Conservation (phyloP, 2,329 filamentous ascomycete genomes). For the Cordyceps cicadae region DNA sequence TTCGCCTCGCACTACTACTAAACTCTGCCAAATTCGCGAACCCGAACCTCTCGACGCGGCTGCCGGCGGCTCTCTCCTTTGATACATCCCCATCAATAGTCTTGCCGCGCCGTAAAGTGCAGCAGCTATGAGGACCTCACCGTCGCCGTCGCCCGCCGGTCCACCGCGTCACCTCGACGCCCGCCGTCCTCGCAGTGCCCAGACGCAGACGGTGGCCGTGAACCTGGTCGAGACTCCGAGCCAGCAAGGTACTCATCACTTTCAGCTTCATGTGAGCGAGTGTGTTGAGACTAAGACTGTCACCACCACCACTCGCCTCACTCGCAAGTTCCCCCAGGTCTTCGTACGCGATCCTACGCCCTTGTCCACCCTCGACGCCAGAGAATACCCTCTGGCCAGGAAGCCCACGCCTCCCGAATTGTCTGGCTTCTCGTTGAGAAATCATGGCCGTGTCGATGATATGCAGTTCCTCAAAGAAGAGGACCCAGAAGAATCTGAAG, state of each 20-base stretch:
- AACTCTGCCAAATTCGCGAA: not conserved
- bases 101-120: not conserved
- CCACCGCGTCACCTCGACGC: conserved; percentile 30
- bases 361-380: conserved; percentile 67
- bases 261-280: conserved; percentile 53
- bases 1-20: not conserved
- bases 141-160: conserved; percentile 18
- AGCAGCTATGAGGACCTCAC: conserved; percentile 30
- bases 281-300: conserved; percentile 64
- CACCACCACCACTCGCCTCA: conserved; percentile 87
- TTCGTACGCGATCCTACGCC: conserved; percentile 65
- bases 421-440: conserved; percentile 56
- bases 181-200: conserved; percentile 25
- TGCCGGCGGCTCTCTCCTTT: not conserved
- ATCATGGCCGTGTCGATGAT: not conserved
- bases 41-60: not conserved
- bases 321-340: conserved; percentile 76
- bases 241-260: conserved; percentile 28
- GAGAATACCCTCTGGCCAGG: conserved; percentile 80
- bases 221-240: conserved; percentile 36
- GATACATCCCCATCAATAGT: not conserved
- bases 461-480: conserved; percentile 5
- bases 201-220: conserved; percentile 37
- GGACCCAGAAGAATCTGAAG: conserved; percentile 20
- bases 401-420: conserved; percentile 75